Percentiles rank a stretch among this genome's conserved stretches.
Conservation (phyloP, 2,329 filamentous ascomycete genomes). For the Cladophialophora chaetospira region DNA sequence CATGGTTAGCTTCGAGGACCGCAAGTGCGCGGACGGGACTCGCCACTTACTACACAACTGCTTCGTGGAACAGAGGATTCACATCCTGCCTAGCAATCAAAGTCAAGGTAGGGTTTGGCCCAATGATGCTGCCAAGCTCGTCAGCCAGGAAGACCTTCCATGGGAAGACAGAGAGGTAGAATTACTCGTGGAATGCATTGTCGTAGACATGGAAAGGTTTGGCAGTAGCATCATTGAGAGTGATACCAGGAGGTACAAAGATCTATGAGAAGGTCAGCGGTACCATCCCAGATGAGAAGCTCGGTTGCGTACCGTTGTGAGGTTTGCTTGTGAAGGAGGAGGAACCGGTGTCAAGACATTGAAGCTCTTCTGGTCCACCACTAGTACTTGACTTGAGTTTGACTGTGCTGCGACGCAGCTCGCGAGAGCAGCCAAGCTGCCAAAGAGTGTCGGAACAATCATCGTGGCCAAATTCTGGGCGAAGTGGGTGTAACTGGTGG, state of each 20-base stretch:
- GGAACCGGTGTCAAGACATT: slow-evolving; percentile 46
- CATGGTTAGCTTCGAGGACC: neutral
- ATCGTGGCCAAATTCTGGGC: slow-evolving; percentile 10
- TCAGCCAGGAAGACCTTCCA: no score
- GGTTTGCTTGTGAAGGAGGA: slow-evolving; percentile 37
- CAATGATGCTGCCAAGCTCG: slow-evolving; percentile 53
- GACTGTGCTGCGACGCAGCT: slow-evolving; percentile 15
- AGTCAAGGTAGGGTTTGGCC: slow-evolving; percentile 52
- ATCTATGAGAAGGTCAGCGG: slow-evolving; percentile 32
- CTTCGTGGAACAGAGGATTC: slow-evolving; percentile 59
- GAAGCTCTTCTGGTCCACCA: slow-evolving; percentile 50
- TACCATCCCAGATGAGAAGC: neutral
- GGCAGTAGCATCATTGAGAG: slow-evolving; percentile 38
- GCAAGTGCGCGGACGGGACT: neutral
- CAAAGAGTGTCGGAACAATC: slow-evolving; percentile 16
- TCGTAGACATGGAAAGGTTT: slow-evolving; percentile 53
- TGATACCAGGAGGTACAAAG: slow-evolving; percentile 51
- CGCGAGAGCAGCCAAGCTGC: slow-evolving; percentile 5
- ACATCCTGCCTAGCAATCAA: slow-evolving; percentile 49
- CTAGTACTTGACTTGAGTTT: slow-evolving; percentile 43
- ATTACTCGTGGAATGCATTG: slow-evolving; percentile 47
- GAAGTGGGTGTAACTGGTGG: neutral
- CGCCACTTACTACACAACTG: slow-evolving; percentile 53
- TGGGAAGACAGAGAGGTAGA: no score
- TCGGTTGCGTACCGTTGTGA: slow-evolving; percentile 39